Evolutionary conservation across 2,329 filamentous ascomycete species (phyloP), one percentile per base, ranked within the genome.

Genomic region (Gyromitra esculenta): DNA sequence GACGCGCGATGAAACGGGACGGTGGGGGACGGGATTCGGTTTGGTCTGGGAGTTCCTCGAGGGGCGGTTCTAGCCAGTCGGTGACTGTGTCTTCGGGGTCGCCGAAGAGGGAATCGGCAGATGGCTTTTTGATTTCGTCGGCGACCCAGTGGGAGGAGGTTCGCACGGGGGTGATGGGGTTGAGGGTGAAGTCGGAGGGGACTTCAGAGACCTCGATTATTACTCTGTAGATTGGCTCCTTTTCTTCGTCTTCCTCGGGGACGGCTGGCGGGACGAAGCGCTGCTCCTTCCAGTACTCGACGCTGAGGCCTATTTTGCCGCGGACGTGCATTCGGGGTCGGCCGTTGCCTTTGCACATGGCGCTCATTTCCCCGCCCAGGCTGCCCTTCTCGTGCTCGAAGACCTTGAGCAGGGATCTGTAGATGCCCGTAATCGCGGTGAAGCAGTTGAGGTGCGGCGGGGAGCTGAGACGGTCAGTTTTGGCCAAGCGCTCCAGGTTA

Each of bases 251-350:
- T 9, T 82, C 80, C 18, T 85, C 82, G 41, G 84, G 82, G 60
- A 83, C 82, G 60, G 79, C 83, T 1, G 81, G 82, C 5, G 83
- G 82, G 15, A 89, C 82, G 60, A 87, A 85, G 60, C 88, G 86
- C 71, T 86, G 85, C 80, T 91, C 87, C 82, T 89, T 90, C 92
- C 92, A 96, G 82, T 95, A 96, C 79, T 93, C 91, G 50, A 96
- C 81, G 63, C 88, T 89, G 72, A 95, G 84, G 0, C 93, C 93
- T 35, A 95, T 85, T 64, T 87, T 88, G 25, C 87, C 87, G 65
- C 89, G 86, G 13, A 87, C 87, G 83, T 96, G 91, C 87, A 95
- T 91, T 39, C 87, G 84, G 0, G 92, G 92, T 39, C 86, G 86
- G 1, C 92, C 92, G 81, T 91, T 91, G 78, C 87, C 89, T 73